A percentile compares a stretch with the other conserved stretches of the same genome.
Conservation (phyloP, 352 stramenopile species). For the Globisporangium mamillatum region DNA sequence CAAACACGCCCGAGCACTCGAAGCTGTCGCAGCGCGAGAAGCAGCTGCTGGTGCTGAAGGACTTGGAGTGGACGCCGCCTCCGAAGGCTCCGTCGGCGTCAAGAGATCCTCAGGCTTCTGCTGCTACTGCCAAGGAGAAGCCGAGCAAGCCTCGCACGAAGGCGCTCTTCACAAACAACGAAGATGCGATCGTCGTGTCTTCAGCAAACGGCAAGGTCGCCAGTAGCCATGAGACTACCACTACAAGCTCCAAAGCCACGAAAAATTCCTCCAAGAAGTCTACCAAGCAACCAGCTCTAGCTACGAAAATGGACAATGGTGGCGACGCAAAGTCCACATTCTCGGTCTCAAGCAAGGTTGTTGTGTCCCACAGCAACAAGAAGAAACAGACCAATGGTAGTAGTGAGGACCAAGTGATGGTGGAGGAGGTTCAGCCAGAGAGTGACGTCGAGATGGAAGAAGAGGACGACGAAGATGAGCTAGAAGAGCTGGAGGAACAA, state of each 20-base stretch:
- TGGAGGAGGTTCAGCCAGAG: conserved; percentile 1
- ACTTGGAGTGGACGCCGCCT: conserved; percentile 55
- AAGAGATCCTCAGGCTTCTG: background rate
- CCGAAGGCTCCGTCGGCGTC: conserved; percentile 7
- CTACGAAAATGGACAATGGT: background rate
- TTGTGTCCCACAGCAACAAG: background rate
- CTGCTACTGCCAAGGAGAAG: background rate
- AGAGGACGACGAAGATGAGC: conserved; percentile 23
- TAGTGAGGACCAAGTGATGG: background rate
- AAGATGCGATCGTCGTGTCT: background rate
- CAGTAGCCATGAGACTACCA: background rate
- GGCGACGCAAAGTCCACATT: background rate
- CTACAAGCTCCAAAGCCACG: background rate
- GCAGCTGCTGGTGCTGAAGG: conserved; percentile 40
- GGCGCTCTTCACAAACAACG: conserved; percentile 14
- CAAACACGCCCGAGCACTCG: conserved; percentile 56
- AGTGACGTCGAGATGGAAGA: conserved; percentile 21
- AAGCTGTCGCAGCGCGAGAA: conserved; percentile 33
- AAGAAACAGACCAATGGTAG: background rate
- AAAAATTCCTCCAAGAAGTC: background rate
- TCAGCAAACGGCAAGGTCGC: background rate
- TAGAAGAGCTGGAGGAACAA: conserved; percentile 37
- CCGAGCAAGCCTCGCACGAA: conserved; percentile 18
- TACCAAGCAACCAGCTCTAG: background rate
- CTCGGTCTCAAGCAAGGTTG: background rate